Percentiles rank a stretch among this genome's conserved stretches.
phyloP scores from a whole-genome alignment of 2,329 filamentous ascomycete species.

The Xylaria multiplex region DNA sequence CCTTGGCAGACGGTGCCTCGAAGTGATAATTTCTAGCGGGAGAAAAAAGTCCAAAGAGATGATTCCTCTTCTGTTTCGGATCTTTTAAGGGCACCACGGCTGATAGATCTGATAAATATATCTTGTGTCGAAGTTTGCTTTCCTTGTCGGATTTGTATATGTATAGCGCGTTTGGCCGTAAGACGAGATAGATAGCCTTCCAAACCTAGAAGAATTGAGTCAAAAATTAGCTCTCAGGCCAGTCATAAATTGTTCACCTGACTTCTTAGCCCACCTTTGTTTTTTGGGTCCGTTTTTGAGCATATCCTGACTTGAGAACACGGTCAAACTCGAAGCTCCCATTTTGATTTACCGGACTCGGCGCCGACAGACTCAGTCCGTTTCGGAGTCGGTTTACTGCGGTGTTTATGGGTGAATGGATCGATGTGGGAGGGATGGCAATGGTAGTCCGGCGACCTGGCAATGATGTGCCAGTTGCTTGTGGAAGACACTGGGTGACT shows the following conservation, averaged over 20 bases:
- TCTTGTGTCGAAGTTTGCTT: constrained; percentile 86
- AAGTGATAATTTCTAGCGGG: constrained; percentile 92
- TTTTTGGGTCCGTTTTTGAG: constrained; percentile 89
- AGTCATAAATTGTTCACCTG: not conserved
- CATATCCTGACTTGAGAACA: constrained; percentile 87
- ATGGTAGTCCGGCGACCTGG: constrained; percentile 45
- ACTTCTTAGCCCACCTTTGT: constrained; percentile 74
- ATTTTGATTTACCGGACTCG: constrained; percentile 91
- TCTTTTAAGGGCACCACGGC: constrained; percentile 90
- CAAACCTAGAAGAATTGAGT: constrained; percentile 70
- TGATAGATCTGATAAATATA: constrained; percentile 88
- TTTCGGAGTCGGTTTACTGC: constrained; percentile 49
- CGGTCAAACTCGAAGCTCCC: constrained; percentile 96
- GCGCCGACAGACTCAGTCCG: constrained; percentile 68
- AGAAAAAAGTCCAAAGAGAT: constrained; percentile 93
- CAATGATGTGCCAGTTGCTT: constrained; percentile 36
- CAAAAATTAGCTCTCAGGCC: constrained; percentile 36
- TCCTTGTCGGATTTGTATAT: constrained; percentile 94
- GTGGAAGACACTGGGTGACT: constrained; percentile 39
- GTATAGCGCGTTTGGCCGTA: constrained; percentile 88
- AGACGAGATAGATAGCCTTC: constrained; percentile 89
- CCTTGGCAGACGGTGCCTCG: constrained; percentile 76
- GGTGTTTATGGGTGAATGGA: constrained; percentile 40
- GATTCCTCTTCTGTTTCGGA: constrained; percentile 83
- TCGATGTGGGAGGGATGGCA: constrained; percentile 43